Conservation (phyloP, 2,329 filamentous ascomycete species). For the Rutstroemia sp. region DNA sequence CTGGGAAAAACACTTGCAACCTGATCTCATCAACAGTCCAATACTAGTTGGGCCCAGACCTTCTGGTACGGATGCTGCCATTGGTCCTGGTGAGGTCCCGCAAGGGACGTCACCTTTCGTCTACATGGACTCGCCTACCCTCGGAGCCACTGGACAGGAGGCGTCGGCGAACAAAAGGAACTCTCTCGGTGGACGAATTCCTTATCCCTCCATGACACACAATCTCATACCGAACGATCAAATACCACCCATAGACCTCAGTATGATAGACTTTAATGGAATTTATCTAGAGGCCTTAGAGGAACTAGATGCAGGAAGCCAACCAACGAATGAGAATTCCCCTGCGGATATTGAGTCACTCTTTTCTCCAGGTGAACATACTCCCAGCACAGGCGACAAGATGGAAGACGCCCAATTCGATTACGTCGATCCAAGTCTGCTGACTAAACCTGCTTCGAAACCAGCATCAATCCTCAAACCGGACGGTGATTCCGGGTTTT, state of each 20-base stretch:
- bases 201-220: background rate
- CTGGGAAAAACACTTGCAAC: background rate
- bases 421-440: background rate
- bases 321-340: background rate
- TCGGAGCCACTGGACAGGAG: background rate
- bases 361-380: background rate
- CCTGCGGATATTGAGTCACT: background rate
- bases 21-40: background rate
- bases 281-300: background rate
- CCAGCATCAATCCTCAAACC: background rate
- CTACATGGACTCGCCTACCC: background rate
- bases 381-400: background rate
- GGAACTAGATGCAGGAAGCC: background rate
- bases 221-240: background rate
- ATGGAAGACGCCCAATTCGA: background rate
- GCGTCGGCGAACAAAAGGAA: background rate
- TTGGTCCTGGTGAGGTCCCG: background rate
- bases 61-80: background rate
- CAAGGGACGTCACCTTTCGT: background rate
- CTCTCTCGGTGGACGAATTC: background rate
- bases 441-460: background rate
- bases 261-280: background rate
- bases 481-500: conserved; percentile 2
- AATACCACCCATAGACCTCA: background rate
- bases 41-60: background rate